phyloP scores from a whole-genome alignment of 345 rosid species.

The Fremontodendron californicum region DNA sequence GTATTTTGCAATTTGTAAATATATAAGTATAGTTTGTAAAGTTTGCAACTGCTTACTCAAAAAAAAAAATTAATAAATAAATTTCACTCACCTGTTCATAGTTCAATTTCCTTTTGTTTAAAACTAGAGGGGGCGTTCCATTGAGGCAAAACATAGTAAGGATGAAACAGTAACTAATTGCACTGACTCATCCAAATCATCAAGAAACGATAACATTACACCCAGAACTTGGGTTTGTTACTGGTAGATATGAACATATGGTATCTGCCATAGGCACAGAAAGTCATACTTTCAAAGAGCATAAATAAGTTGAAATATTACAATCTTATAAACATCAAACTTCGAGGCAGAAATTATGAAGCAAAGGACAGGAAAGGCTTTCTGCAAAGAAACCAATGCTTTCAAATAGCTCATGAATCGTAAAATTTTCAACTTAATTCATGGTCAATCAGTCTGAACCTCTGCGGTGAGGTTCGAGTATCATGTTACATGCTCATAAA shows the following conservation, averaged over 20 bases:
- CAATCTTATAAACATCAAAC: too few relatives aligned
- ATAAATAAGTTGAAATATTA: too few relatives aligned
- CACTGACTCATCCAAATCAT: slow-evolving; percentile 76
- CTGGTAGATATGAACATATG: slow-evolving; percentile 63
- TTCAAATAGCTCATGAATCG: neutral
- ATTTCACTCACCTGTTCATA: neutral
- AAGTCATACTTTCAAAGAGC: slow-evolving; percentile 1
- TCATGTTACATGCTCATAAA: neutral
- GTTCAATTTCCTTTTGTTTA: neutral
- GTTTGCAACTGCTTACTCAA: neutral
- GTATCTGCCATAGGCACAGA: slow-evolving; percentile 50
- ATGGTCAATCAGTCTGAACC: neutral
- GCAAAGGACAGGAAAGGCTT: neutral
- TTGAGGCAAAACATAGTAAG: too few relatives aligned
- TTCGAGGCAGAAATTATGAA: neutral
- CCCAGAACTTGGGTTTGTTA: slow-evolving; percentile 74
- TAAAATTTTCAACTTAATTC: neutral
- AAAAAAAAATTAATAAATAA: neutral
- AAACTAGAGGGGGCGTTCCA: neutral
- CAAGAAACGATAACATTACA: slow-evolving; percentile 78
- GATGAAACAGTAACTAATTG: slow-evolving; percentile 78
- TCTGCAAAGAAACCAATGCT: neutral
- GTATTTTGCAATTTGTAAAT: neutral
- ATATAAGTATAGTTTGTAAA: neutral
- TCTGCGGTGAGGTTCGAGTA: neutral